phyloP scores from a whole-genome alignment of 106 monocot genomes.

The Phalaenopsis aphrodite region DNA sequence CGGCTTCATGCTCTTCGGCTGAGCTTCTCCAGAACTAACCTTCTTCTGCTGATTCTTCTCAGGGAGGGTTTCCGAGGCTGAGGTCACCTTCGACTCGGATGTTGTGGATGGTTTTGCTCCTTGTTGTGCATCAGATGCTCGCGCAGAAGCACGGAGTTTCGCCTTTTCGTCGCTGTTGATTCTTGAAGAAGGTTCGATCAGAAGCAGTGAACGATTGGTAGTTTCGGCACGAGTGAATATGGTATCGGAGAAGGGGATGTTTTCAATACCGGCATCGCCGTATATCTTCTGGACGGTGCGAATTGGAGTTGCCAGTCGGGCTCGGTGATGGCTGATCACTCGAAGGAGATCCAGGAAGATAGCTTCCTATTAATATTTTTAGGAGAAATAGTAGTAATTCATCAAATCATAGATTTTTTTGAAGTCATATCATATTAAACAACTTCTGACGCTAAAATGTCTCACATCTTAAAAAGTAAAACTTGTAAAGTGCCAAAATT shows the following conservation, averaged over 20 bases:
- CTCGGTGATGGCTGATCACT: slow-evolving; percentile 85
- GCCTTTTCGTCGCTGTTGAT: slow-evolving; percentile 49
- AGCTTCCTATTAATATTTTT: slow-evolving; percentile 48
- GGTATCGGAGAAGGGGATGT: slow-evolving; percentile 64
- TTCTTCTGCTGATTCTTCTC: slow-evolving; percentile 43
- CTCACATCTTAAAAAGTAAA: too few species aligned
- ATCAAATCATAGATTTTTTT: too few species aligned
- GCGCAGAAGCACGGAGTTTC: slow-evolving; percentile 26
- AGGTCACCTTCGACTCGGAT: slow-evolving; percentile 27
- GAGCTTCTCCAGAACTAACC: slow-evolving; percentile 15
- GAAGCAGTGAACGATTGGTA: slow-evolving; percentile 50
- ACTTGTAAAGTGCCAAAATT: not conserved
- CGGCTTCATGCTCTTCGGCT: slow-evolving; percentile 9
- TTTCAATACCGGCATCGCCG: slow-evolving; percentile 56
- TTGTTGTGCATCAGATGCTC: slow-evolving; percentile 33
- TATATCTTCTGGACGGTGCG: slow-evolving; percentile 87
- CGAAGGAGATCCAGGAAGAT: slow-evolving; percentile 82
- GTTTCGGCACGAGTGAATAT: slow-evolving; percentile 31
- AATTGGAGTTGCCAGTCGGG: slow-evolving; percentile 90
- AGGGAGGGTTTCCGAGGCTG: slow-evolving; percentile 16
- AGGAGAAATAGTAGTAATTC: not conserved
- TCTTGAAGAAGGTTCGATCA: slow-evolving; percentile 53
- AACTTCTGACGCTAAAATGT: too few species aligned
- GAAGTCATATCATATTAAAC: too few species aligned
- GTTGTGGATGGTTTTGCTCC: slow-evolving; percentile 16